Evolutionary conservation across 352 stramenopile species (phyloP), one percentile per base, ranked within the genome.

Genomic region (Globisporangium radiosum): DNA sequence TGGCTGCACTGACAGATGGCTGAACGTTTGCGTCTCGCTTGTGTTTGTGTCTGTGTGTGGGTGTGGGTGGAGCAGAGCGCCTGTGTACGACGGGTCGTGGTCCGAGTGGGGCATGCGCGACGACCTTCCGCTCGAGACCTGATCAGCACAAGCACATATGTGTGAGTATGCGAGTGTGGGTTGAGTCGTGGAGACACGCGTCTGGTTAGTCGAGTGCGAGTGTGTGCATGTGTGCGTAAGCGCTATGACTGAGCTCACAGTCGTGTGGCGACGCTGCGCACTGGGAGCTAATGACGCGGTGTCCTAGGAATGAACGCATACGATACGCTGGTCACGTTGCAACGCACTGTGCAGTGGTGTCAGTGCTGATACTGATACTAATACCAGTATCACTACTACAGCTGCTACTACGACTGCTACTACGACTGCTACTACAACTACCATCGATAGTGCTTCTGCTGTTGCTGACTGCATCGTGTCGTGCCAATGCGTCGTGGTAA

Each of bases 1-100:
- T 19, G 17, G 17, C 17, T 19, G 17, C 11, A 3, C 10, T n/a
- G 8, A 17, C 42, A 7, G n/a, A 7, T 19, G 17, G 17, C 17
- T 19, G 17, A 0, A 19, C 17, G 17, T 19, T 19, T 19, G 17
- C 17, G 45, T 4, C 15, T 4, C 9, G 45, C 15, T 25, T 5
- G 14, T 25, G 6, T 13, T 40, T 45, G 14, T 6, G 25, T 17
- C 36, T 14, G 33, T 55, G 1, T 66, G 40, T n/a, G 19, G 56
- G 37, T 15, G 17, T 51, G 15, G 33, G 6, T 37, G 2, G 7
- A 64, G 13, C 47, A 93, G 81, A 39, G 68, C 70, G 38, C 70
- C 78, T 2, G 82, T 97, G 39, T 97, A 96, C 69, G 91, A 97
- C 55, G 91, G 90, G 9, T 94, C 81, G 45, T 97, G 87, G 87